These are phyloP conservation scores for Kalanchoe fedtschenkoi DNA, from an alignment of 164 flowering plant genomes.

Conservation along the genomic window DNA sequence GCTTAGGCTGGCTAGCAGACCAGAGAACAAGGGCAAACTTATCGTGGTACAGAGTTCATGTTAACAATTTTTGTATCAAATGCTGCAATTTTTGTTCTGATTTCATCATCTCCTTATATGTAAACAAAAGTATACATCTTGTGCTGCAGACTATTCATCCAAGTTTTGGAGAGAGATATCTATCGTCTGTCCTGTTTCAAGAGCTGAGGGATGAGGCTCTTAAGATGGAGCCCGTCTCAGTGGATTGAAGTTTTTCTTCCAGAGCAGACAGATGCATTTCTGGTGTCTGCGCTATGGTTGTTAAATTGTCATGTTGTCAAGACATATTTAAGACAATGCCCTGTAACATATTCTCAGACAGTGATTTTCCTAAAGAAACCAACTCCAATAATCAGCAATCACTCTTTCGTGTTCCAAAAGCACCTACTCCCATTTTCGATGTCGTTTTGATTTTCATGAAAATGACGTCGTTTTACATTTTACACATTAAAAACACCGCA, in stretches of 20 bases:
- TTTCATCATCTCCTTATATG: neutral
- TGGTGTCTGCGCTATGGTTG: neutral
- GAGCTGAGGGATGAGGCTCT: slow-evolving; percentile 80
- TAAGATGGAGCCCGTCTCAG: slow-evolving; percentile 84
- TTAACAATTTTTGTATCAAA: neutral
- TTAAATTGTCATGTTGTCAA: neutral
- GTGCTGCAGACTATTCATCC: slow-evolving; percentile 68
- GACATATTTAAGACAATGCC: no score
- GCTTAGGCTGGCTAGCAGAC: slow-evolving; percentile 69
- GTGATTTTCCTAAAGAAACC: no score
- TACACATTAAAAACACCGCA: no score
- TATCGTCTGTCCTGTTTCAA: slow-evolving; percentile 77
- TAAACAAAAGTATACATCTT: neutral
- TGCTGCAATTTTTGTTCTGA: neutral
- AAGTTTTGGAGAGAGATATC: slow-evolving; percentile 89
- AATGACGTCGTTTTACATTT: no score
- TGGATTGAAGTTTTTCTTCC: slow-evolving; percentile 34
- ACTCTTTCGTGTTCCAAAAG: no score
- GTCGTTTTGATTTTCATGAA: no score
- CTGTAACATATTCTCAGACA: no score
- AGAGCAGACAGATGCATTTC: neutral
- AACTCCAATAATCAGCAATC: no score
- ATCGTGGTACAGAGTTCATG: slow-evolving; percentile 57
- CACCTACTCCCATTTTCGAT: no score
- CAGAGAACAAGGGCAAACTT: slow-evolving; percentile 97